A percentile compares a stretch with the other conserved stretches of the same genome.
These are phyloP conservation scores for Ophiognomonia clavigignenti-juglandacearum DNA, from an alignment of 2,329 filamentous ascomycete genomes.

Conservation along the genomic window DNA sequence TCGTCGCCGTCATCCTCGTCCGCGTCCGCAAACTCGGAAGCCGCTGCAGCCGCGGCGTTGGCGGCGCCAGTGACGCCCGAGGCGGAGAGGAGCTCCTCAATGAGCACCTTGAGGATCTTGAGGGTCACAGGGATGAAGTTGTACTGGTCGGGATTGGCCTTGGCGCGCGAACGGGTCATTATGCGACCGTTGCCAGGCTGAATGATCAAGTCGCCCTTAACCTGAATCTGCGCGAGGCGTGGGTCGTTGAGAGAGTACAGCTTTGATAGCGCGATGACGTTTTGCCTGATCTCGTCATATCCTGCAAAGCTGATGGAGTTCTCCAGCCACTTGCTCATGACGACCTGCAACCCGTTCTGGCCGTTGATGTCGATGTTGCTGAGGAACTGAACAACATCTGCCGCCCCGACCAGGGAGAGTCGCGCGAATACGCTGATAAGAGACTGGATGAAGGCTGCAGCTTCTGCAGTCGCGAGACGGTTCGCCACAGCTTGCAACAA, in stretches of 20 bases:
- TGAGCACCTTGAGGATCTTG: conserved; percentile 93
- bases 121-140: conserved; percentile 82
- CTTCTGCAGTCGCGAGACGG: conserved; percentile 74
- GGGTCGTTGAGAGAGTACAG: conserved; percentile 83
- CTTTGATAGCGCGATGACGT: conserved; percentile 90
- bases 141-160: conserved; percentile 83
- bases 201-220: conserved; percentile 88
- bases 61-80: conserved; percentile 60
- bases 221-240: conserved; percentile 71
- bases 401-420: conserved; percentile 76
- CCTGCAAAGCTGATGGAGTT: conserved; percentile 97
- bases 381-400: conserved; percentile 89
- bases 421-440: conserved; percentile 93
- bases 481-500: conserved; percentile 85
- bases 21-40: conserved; percentile 48
- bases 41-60: conserved; percentile 56
- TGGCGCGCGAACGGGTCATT: conserved; percentile 88
- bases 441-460: conserved; percentile 90
- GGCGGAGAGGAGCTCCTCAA: conserved; percentile 84
- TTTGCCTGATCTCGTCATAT: conserved; percentile 95
- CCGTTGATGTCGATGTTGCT: conserved; percentile 76
- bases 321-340: conserved; percentile 92
- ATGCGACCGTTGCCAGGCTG: conserved; percentile 70
- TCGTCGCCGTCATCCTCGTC: conserved; percentile 70
- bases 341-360: conserved; percentile 79